Base-by-base conservation (phyloP, 495 filamentous ascomycete genomes). In the Aspergillus cavernicola region DNA sequence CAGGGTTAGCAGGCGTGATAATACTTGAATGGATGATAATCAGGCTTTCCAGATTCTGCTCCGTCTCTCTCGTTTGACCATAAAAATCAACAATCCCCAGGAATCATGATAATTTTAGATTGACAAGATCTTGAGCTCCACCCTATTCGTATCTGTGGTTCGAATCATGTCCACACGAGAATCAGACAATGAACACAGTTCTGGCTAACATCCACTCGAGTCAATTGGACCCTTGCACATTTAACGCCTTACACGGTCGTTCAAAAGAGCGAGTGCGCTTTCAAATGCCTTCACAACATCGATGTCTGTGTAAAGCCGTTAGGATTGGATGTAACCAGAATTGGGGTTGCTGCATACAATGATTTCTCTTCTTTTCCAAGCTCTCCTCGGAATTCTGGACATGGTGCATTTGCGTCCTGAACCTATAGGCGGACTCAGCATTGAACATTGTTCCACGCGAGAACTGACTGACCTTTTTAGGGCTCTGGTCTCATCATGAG, bases 241-340 rank as follows among this genome's bases (percentile, higher is more conserved):
- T 29, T 19, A 70, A 50, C 36, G 35, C 42, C 58, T 67, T 18
- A 69, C 31, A 28, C 68, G 66, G 19, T 66, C 65, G 43, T 76
- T 75, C 26, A 92, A 71, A 20, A 92, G 77, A 6, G 84, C 81
- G 20, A 92, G 69, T 41, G 89, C 89, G 65, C 77, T 89, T 62
- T 92, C 81, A 61, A 93, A 93, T 24, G 89, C 89, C 58, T 82
- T 79, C 9, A 93, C 87, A 35, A 93, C 89, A 58, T 88, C 80
- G 37, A 75, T 74, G 61, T 90, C 87, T 90, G 55, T 46, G 22
- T 29, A 19, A n/a, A 46, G 22, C 4, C 15, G 38, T 52, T 15
- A 64, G 52, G 16, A 42, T 9, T 43, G 1, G 19, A 26, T 38
- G 23, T 16, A 8, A 6, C 8, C 7, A 28, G 1, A 15, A n/a